A percentile compares a stretch with the other conserved stretches of the same genome.
These are phyloP conservation scores for Parsonsia alboflavescens DNA, from an alignment of 257 asterid species.

Conservation along the genomic window DNA sequence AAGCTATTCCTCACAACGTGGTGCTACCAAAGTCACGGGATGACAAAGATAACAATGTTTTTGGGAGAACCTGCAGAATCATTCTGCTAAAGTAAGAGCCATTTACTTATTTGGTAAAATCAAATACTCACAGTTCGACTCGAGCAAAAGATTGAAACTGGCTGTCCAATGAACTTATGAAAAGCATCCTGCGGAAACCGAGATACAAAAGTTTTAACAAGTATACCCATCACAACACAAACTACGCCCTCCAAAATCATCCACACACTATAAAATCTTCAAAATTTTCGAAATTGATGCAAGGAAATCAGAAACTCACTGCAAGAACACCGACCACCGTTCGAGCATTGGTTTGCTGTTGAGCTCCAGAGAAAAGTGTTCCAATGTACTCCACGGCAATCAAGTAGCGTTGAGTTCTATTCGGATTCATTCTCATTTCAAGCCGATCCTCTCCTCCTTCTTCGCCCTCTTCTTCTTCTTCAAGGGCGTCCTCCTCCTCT, in stretches of 20 bases:
- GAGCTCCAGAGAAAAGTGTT: slow-evolving; percentile 85
- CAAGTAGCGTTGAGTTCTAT: slow-evolving; percentile 56
- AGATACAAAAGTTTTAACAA: neutral
- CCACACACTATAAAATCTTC: neutral
- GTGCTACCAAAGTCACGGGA: neutral
- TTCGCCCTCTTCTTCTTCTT: slow-evolving; percentile 25
- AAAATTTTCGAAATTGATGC: neutral
- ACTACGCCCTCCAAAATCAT: neutral
- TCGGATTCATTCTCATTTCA: slow-evolving; percentile 42
- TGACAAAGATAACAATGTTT: neutral
- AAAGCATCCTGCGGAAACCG: slow-evolving; percentile 57
- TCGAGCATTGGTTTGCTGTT: slow-evolving; percentile 58
- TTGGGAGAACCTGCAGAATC: neutral
- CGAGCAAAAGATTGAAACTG: slow-evolving; percentile 76
- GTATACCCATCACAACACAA: neutral
- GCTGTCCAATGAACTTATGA: slow-evolving; percentile 68
- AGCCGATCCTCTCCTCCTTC: slow-evolving; percentile 18
- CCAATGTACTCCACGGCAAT: slow-evolving; percentile 87
- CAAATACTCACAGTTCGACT: slow-evolving; percentile 77
- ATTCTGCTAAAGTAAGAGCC: neutral
- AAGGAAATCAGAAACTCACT: slow-evolving; percentile 26
- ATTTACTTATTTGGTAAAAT: neutral
- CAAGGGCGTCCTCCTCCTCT: slow-evolving; percentile 26
- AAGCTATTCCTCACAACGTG: neutral
- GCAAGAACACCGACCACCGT: slow-evolving; percentile 84